Evolutionary conservation across 345 rosid species (phyloP), one percentile per base, ranked within the genome.

Genomic region (Chamaenerion angustifolium): DNA sequence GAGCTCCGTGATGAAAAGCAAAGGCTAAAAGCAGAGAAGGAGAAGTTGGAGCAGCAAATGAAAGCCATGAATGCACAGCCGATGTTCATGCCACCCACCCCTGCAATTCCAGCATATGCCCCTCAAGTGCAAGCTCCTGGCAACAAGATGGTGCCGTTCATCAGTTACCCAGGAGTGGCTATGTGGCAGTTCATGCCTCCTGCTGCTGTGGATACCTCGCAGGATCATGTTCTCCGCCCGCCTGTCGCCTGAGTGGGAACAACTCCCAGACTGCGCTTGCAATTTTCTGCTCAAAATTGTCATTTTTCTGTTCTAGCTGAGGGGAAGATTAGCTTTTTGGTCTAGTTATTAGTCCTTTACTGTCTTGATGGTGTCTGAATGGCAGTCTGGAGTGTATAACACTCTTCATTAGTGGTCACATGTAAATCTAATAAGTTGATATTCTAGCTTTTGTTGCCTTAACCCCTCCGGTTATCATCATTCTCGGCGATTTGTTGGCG

Each of bases 121-220:
- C 76, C 86, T 10, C 95, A 76, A 65, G 93, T 82, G 52, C 90
- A 84, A 72, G 80, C 87, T 56, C 80, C 76, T 7, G 95, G 95
- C 56, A 87, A 73, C 83, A 92, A 92, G 73, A 56, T 87, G 78
- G 83, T 82, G 51, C 96, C 98, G 19, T 60, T 84, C 78, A 77
- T 82, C 46, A 61, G 98, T 58, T 90, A 86, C 64, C 98, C 98
- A 2, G 92, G 95, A 61, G 89, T 81, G 48, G 95, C 98, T 12
- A 90, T 90, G 97, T 87, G 98, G 89, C 96, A 84, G 69, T 87
- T 92, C 73, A 80, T 82, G 96, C 95, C 98, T 49, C 93, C 95
- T 60, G 95, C 98, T 64, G 71, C 89, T 4, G 87, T 72, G 18
- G 95, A 92, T 66, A 87, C 98, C 56, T 82, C 98, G 7, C 95